Conservation (phyloP, 768 basidiomycete species). For the Clitopilus passeckerianus region DNA sequence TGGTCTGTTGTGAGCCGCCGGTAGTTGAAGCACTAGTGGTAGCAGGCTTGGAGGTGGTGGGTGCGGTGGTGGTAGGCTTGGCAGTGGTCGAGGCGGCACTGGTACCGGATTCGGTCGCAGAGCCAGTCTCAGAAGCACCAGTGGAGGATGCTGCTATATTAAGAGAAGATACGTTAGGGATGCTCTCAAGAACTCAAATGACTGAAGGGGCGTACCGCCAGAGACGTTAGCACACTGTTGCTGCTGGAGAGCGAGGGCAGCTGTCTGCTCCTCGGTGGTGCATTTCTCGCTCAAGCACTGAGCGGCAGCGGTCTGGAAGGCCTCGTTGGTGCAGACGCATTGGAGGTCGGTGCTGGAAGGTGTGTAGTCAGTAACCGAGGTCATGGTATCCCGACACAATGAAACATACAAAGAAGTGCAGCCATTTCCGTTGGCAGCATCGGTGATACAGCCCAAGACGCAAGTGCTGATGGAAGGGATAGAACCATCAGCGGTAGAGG, state of each 20-base stretch:
- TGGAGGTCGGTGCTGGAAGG: constrained; percentile 26
- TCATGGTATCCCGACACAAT: not conserved
- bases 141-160: not conserved
- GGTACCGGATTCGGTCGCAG: not conserved
- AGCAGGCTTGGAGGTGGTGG: not conserved
- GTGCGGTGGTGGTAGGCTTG: not conserved
- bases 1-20: not conserved
- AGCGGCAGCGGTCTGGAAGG: constrained; percentile 28
- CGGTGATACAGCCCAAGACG: not conserved
- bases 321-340: constrained; percentile 32
- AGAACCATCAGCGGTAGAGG: constrained; percentile 1
- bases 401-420: constrained; percentile 3
- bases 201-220: too few species aligned
- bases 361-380: not conserved
- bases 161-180: not conserved
- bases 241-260: constrained; percentile 25
- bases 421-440: not conserved
- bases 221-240: constrained; percentile 21
- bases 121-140: not conserved
- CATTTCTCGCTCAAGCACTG: constrained; percentile 31
- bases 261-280: constrained; percentile 17
- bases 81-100: not conserved
- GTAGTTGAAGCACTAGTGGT: not conserved
- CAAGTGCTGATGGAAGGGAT: not conserved
- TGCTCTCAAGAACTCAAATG: too few species aligned